A percentile compares a stretch with the other conserved stretches of the same genome.
Evolutionary conservation across 805 yeast species (phyloP).

Genomic region (Millerago galiae): DNA sequence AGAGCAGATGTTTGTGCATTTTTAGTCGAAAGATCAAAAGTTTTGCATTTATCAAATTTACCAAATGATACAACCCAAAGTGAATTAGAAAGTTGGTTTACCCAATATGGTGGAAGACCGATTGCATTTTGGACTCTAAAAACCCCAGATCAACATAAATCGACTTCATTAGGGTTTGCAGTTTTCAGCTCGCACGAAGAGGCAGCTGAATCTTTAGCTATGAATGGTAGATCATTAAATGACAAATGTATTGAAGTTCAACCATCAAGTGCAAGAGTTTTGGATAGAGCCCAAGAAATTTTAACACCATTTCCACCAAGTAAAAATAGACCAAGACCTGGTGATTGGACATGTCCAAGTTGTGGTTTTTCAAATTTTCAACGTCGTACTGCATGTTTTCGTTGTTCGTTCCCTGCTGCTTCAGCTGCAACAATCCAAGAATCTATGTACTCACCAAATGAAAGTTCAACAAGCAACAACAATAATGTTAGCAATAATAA

Average conservation of each 20-base stretch:
- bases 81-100: conserved; percentile 87
- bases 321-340: conserved; percentile 88
- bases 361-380: conserved; percentile 95
- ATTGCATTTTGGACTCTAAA: conserved; percentile 85
- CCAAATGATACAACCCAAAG: conserved; percentile 85
- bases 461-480: conserved; percentile 12
- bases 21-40: conserved; percentile 64
- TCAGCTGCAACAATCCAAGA: conserved; percentile 67
- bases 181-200: conserved; percentile 81
- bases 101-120: conserved; percentile 80
- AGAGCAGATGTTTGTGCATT: conserved; percentile 67
- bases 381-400: conserved; percentile 86
- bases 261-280: conserved; percentile 72
- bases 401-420: conserved; percentile 84
- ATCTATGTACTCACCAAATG: conserved; percentile 34
- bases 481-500: conserved; percentile 1
- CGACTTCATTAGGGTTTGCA: conserved; percentile 71
- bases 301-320: conserved; percentile 79
- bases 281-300: conserved; percentile 78
- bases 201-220: conserved; percentile 67
- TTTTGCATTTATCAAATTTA: conserved; percentile 72
- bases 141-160: conserved; percentile 46
- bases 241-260: conserved; percentile 79
- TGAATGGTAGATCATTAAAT: conserved; percentile 72
- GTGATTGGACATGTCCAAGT: conserved; percentile 97